Base-by-base conservation (phyloP, 1,284 basidiomycete genomes). In the Malassezia vespertilionis region DNA sequence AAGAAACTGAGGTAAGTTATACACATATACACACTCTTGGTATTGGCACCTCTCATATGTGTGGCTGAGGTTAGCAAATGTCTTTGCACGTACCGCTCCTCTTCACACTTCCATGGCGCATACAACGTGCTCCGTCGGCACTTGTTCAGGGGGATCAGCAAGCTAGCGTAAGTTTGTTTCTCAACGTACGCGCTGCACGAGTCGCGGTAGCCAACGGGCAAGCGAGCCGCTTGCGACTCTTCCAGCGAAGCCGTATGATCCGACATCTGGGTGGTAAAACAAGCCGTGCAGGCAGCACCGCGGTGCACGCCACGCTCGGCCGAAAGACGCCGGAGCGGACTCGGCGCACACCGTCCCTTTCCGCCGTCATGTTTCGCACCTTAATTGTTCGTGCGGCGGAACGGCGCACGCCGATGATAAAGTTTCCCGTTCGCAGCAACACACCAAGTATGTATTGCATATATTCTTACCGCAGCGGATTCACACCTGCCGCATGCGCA, bases 191-290 rank as follows among this genome's bases (percentile, higher is more conserved):
- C 80, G 60, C 87, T 90, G 73, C 88, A 93, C 59, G 82, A 79
- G 73, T 93, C 88, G 64, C 88, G 77, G 81, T 84, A 93, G 10
- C 78, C 82, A 8, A 91, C 58, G 7, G 88, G 88, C 20, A 90
- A 76, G 53, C 76, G 77, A 52, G 83, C 76, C 6, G 78, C 77
- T 72, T 85, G 84, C 71, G 86, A 77, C 72, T 90, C 84, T 53
- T 79, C 76, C 68, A 87, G 82, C 27, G 86, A 86, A 40, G 88
- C 87, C 44, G 82, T 83, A 40, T 68, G 61, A 47, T 51, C 40
- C 35, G 26, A 8, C n/a, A n/a, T 30, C 28, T 42, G 32, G 32
- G 38, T 33, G 37, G 24, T 34, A 24, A 33, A 21, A 22, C 18
- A 18, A 28, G 20, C 27, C 26, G 15, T 27, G n/a, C 35, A 22